phyloP scores from a whole-genome alignment of 2,329 filamentous ascomycete species.

The Pseudopyrenochaeta lycopersici region DNA sequence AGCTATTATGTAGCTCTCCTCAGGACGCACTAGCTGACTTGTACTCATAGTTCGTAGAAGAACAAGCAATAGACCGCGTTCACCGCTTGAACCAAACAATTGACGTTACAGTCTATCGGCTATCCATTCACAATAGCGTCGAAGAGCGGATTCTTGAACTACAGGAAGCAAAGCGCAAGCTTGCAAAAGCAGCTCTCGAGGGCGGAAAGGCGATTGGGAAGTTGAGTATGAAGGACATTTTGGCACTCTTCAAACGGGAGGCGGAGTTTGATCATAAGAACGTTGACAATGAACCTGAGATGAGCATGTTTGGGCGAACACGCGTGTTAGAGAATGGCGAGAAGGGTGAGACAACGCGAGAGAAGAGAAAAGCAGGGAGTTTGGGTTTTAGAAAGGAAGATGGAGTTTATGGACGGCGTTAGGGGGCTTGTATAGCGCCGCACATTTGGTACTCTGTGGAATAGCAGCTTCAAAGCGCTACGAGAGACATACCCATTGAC shows the following conservation, averaged over 20 bases:
- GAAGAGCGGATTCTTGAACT: slow-evolving; percentile 95
- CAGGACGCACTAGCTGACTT: slow-evolving; percentile 14
- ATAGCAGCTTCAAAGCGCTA: no score
- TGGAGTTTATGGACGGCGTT: slow-evolving; percentile 54
- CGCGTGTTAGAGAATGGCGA: slow-evolving; percentile 35
- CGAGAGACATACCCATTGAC: no score
- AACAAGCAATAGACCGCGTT: slow-evolving; percentile 97
- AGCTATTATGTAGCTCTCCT: not conserved
- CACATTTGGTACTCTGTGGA: no score
- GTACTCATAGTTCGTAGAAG: slow-evolving; percentile 80
- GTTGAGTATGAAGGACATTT: slow-evolving; percentile 90
- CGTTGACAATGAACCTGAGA: slow-evolving; percentile 47
- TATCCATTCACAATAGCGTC: slow-evolving; percentile 86
- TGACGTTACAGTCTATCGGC: slow-evolving; percentile 93
- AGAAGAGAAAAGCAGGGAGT: slow-evolving; percentile 40
- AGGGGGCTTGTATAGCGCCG: not conserved
- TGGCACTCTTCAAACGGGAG: slow-evolving; percentile 84
- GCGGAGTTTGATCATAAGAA: slow-evolving; percentile 61
- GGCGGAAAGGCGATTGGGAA: slow-evolving; percentile 81
- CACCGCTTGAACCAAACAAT: slow-evolving; percentile 97
- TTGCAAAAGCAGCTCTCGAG: slow-evolving; percentile 93
- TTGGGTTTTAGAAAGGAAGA: slow-evolving; percentile 46
- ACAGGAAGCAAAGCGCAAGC: slow-evolving; percentile 89
- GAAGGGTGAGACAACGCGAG: slow-evolving; percentile 22
- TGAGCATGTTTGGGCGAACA: slow-evolving; percentile 46